Conservation (phyloP, 345 rosid species). For the Erysimum cheiranthoides region DNA sequence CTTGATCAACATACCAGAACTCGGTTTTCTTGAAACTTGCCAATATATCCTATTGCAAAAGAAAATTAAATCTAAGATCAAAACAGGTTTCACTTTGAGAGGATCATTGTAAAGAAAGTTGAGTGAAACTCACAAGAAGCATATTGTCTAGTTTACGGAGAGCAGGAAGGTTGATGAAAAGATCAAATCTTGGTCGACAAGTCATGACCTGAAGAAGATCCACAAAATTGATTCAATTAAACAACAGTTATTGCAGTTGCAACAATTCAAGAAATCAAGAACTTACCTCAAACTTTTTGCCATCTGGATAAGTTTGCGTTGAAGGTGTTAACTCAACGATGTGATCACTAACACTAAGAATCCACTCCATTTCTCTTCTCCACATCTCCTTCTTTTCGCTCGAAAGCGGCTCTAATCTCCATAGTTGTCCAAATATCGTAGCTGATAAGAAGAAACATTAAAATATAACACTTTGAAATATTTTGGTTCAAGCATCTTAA, state of each 20-base stretch:
- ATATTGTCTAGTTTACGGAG: conserved; percentile 84
- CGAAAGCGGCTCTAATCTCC: conserved; percentile 88
- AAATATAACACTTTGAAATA: not conserved
- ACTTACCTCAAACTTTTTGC: conserved; percentile 85
- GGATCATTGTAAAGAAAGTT: not conserved
- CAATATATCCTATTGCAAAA: conserved; percentile 65
- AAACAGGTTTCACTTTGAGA: conserved; percentile 1
- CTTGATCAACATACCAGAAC: conserved; percentile 98
- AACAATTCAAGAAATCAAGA: not conserved
- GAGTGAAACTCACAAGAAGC: conserved; percentile 77
- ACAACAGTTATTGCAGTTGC: not conserved
- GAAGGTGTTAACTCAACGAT: conserved; percentile 92
- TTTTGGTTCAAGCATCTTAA: not conserved
- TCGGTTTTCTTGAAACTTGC: conserved; percentile 77
- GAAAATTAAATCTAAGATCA: not conserved
- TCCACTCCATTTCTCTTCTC: conserved; percentile 95
- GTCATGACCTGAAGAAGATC: conserved; percentile 75
- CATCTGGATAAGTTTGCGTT: conserved; percentile 88
- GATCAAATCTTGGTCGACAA: conserved; percentile 88
- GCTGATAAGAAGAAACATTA: conserved; percentile 51
- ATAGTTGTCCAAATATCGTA: conserved; percentile 87
- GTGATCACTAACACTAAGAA: conserved; percentile 82
- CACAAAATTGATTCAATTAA: not conserved
- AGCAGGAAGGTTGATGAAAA: conserved; percentile 89
- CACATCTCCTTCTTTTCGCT: conserved; percentile 85